Conservation (phyloP, 192 early-diverging fungal genomes). For the Diversispora epigaea region DNA sequence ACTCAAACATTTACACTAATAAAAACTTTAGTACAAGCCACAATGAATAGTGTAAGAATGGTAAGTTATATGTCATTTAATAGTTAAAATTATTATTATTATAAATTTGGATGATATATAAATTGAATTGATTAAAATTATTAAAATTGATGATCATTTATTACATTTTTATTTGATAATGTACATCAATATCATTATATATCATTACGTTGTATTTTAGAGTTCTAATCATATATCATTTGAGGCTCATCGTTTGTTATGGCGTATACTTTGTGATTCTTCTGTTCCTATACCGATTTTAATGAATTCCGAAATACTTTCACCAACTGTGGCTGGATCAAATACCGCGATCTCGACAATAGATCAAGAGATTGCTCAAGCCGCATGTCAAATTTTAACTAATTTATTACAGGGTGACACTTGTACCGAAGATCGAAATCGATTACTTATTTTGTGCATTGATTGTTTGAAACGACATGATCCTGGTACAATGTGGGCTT, state of each 20-base stretch:
- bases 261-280: slow-evolving; percentile 46
- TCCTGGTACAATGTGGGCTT: slow-evolving; percentile 46
- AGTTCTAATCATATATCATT: slow-evolving; percentile 38
- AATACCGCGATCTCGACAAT: slow-evolving; percentile 30
- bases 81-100: background rate
- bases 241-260: slow-evolving; percentile 42
- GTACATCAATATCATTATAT: too few relatives aligned
- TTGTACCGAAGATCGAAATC: slow-evolving; percentile 33
- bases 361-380: slow-evolving; percentile 40
- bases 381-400: slow-evolving; percentile 35
- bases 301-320: slow-evolving; percentile 23
- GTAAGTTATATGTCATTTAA: background rate
- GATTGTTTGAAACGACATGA: slow-evolving; percentile 42
- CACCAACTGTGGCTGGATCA: slow-evolving; percentile 7
- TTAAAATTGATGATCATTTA: too few relatives aligned
- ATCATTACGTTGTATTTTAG: slow-evolving; percentile 10
- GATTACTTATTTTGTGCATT: slow-evolving; percentile 38
- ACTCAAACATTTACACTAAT: slow-evolving; percentile 32
- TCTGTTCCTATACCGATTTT: slow-evolving; percentile 26
- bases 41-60: background rate
- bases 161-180: too few relatives aligned
- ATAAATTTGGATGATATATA: background rate
- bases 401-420: slow-evolving; percentile 40
- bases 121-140: too few relatives aligned
- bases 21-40: slow-evolving; percentile 21